These are phyloP conservation scores for Ophiostoma montium DNA, from an alignment of 2,329 filamentous ascomycete species.

Conservation along the genomic window DNA sequence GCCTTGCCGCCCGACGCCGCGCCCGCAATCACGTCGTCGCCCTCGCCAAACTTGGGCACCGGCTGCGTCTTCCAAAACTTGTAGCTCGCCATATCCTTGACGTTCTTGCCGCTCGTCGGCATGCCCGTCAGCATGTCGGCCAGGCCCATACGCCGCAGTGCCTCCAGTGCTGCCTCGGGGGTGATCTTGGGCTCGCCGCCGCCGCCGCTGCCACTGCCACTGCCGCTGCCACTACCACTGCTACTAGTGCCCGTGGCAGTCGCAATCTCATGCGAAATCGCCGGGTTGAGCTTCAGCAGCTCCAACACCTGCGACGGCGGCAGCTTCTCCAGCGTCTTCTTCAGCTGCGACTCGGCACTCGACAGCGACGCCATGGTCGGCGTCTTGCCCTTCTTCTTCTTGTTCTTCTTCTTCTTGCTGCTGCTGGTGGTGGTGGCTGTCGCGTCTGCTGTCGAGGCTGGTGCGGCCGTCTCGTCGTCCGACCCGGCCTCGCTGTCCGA, in stretches of 20 bases:
- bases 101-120: slow-evolving; percentile 70
- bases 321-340: slow-evolving; percentile 38
- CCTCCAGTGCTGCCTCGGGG: slow-evolving; percentile 29
- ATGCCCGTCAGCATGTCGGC: slow-evolving; percentile 62
- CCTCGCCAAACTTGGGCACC: slow-evolving; percentile 62
- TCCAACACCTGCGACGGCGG: slow-evolving; percentile 46
- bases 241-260: slow-evolving; percentile 11
- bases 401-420: slow-evolving; percentile 53
- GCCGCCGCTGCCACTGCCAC: slow-evolving; percentile 1
- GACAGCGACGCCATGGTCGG: slow-evolving; percentile 19
- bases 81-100: slow-evolving; percentile 92
- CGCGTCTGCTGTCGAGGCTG: not conserved
- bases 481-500: slow-evolving; percentile 33
- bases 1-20: slow-evolving; percentile 24
- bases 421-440: not conserved
- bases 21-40: slow-evolving; percentile 18
- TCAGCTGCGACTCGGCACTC: slow-evolving; percentile 26
- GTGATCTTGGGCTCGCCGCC: slow-evolving; percentile 15
- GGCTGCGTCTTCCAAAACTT: slow-evolving; percentile 99
- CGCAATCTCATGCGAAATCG: slow-evolving; percentile 46
- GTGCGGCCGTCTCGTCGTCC: slow-evolving; percentile 16
- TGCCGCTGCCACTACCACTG: too few species aligned
- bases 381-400: slow-evolving; percentile 46
- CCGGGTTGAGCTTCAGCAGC: slow-evolving; percentile 59
- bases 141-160: slow-evolving; percentile 49